Conservation (phyloP, 2,329 filamentous ascomycete species). For the Exserohilum rostratum region DNA sequence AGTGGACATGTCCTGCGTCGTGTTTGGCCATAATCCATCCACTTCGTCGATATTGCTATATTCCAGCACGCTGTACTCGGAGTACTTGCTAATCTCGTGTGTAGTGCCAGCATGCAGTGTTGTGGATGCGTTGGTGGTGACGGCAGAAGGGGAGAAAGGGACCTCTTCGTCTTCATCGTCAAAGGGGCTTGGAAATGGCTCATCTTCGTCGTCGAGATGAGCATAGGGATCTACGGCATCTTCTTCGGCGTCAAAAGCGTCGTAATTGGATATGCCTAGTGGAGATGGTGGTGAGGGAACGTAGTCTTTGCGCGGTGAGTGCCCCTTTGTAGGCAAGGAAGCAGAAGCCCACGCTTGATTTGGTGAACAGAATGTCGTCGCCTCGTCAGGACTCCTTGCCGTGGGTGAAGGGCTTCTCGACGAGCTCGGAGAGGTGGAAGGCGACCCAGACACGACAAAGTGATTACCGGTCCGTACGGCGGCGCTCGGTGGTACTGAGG, state of each 20-base stretch:
- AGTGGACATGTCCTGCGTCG: constrained; percentile 11
- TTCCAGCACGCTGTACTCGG: constrained; percentile 19
- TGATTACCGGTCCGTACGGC: constrained; percentile 21
- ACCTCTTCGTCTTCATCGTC: constrained; percentile 17
- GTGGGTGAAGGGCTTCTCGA: constrained; percentile 31
- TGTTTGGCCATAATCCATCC: constrained; percentile 30
- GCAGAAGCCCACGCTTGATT: constrained; percentile 40
- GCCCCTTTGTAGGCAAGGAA: constrained; percentile 13
- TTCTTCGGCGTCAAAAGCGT: constrained; percentile 50
- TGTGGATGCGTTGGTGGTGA: constrained; percentile 13
- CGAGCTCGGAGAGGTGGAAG: constrained; percentile 19
- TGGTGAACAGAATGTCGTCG: constrained; percentile 30
- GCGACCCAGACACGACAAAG: constrained; percentile 23
- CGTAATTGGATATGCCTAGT: constrained; percentile 52
- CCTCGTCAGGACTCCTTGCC: constrained; percentile 9
- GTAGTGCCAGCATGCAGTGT: constrained; percentile 9
- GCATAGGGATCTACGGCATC: constrained; percentile 36
- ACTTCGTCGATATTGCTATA: constrained; percentile 36
- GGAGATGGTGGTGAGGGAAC: constrained; percentile 47
- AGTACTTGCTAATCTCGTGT: not conserved
- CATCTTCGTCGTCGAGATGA: constrained; percentile 40
- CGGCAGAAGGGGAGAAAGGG: constrained; percentile 22
- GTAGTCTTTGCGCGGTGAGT: constrained; percentile 32
- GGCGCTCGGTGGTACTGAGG: constrained; percentile 21
- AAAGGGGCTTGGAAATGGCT: constrained; percentile 11